A percentile compares a stretch with the other conserved stretches of the same genome.
phyloP scores from a whole-genome alignment of 2,329 filamentous ascomycete genomes.

The Trichoderma breve region DNA sequence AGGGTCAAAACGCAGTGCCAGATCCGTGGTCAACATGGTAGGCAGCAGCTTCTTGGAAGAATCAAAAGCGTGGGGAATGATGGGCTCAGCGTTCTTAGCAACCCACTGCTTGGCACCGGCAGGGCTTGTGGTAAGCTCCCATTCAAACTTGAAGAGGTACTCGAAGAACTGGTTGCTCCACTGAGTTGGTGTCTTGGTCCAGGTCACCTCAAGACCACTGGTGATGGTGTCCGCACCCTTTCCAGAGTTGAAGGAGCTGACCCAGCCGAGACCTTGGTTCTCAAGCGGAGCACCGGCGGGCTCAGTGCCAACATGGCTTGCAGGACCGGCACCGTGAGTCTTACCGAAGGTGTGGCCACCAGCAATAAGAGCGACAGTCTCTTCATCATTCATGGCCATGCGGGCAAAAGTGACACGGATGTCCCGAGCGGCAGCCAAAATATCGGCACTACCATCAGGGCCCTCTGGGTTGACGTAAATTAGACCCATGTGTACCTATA shows the following conservation, averaged over 20 bases:
- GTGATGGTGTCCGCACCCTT: conserved; percentile 74
- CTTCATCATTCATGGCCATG: conserved; percentile 82
- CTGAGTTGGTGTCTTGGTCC: conserved; percentile 72
- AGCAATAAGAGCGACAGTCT: conserved; percentile 76
- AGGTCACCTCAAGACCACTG: conserved; percentile 74
- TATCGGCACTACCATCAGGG: conserved; percentile 69
- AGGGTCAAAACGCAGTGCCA: conserved; percentile 69
- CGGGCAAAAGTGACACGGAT: conserved; percentile 73
- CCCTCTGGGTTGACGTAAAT: conserved; percentile 84
- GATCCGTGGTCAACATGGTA: conserved; percentile 74
- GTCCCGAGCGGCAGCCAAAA: conserved; percentile 65
- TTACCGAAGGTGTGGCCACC: conserved; percentile 80
- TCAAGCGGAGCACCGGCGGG: conserved; percentile 64
- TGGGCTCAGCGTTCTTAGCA: conserved; percentile 63
- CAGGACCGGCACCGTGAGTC: conserved; percentile 70
- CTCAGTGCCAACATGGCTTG: conserved; percentile 63
- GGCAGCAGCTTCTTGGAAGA: conserved; percentile 68
- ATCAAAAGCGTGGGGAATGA: conserved; percentile 72
- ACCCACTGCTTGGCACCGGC: conserved; percentile 76
- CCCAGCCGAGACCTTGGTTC: conserved; percentile 71
- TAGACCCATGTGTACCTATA: conserved; percentile 50
- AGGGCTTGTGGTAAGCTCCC: conserved; percentile 73
- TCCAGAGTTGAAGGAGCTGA: conserved; percentile 61
- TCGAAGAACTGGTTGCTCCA: conserved; percentile 75
- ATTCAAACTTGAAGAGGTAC: conserved; percentile 76